Evolutionary conservation across 2,329 filamentous ascomycete species (phyloP), one percentile per base, ranked within the genome.

Genomic region (Thermoascus crustaceus): DNA sequence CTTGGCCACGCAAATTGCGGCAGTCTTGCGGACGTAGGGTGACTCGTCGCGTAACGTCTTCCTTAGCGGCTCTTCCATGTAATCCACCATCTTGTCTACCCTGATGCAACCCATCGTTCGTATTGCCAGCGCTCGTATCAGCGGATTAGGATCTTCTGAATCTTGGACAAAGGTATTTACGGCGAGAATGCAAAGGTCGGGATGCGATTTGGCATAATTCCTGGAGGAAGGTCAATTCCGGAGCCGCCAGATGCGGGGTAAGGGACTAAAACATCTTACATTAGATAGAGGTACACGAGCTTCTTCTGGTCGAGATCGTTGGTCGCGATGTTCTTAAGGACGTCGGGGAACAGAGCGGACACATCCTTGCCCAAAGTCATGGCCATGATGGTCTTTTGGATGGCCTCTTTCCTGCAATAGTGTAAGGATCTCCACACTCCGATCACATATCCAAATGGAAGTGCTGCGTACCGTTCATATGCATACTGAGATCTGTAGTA

Each of bases 131-230:
- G 91, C 91, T 71, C 91, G 75, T 54, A 98, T 86, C 16, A 98
- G 75, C 9, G 91, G 91, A 56, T 98, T 98, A 27, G 91, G 91
- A 55, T 98, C 91, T 75, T 98, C 91, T 10, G 91, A 91, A 61
- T 98, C 91, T 73, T 98, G 91, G 4, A 96, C 91, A 55, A 98
- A 98, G 9, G 91, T 98, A 61, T 98, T 98, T 57, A 98, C 91
- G 48, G 91, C 91, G 50, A 98, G 79, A 66, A 98, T 98, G 62
- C 91, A 98, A 22, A 98, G 79, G 58, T 98, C 91, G 20, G 91
- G 91, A 65, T 98, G 91, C 47, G 89, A 94, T 71, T 98, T 98
- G 53, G 91, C 91, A 65, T 98, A 98, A 66, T 98, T 98, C 87
- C 87, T 94, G 26, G 8, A 16, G 26, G 18, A 38, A 16, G 20